Evolutionary conservation across 495 filamentous ascomycete genomes (phyloP).

Genomic region (Penicillium paxilli): DNA sequence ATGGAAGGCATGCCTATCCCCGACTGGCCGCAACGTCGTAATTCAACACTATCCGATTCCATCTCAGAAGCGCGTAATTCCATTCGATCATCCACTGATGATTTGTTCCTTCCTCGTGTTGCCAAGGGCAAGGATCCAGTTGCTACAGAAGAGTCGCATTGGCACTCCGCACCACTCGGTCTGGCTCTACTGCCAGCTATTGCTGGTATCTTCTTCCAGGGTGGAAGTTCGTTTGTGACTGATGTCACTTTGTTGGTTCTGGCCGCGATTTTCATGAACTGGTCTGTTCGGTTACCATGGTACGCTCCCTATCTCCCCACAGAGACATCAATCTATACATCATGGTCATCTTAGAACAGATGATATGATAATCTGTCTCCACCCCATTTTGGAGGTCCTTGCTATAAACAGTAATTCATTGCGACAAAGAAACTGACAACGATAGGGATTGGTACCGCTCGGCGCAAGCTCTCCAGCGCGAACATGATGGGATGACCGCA

Average conservation of each 20-base stretch:
- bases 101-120: conserved; percentile 66
- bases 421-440: not conserved
- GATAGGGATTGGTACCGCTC: conserved; percentile 86
- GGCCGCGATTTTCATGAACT: conserved; percentile 85
- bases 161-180: conserved; percentile 75
- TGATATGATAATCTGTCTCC: too few relatives aligned
- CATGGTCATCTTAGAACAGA: too few relatives aligned
- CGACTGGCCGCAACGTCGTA: conserved; percentile 54
- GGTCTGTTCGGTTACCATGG: conserved; percentile 91
- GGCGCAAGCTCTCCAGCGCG: conserved; percentile 62
- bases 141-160: conserved; percentile 57
- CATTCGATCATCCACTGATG: conserved; percentile 69
- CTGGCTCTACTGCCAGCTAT: conserved; percentile 84
- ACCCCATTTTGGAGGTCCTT: too few relatives aligned
- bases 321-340: not conserved
- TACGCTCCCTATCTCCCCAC: conserved; percentile 32
- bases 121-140: conserved; percentile 20
- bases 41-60: conserved; percentile 74
- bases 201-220: conserved; percentile 79
- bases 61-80: conserved; percentile 65
- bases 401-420: not conserved
- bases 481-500: conserved; percentile 46
- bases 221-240: conserved; percentile 79
- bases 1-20: conserved; percentile 27
- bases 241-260: conserved; percentile 79